Evolutionary conservation across 805 yeast genomes (phyloP), one percentile per base, ranked within the genome.

Genomic region (Alloascoidea africana): DNA sequence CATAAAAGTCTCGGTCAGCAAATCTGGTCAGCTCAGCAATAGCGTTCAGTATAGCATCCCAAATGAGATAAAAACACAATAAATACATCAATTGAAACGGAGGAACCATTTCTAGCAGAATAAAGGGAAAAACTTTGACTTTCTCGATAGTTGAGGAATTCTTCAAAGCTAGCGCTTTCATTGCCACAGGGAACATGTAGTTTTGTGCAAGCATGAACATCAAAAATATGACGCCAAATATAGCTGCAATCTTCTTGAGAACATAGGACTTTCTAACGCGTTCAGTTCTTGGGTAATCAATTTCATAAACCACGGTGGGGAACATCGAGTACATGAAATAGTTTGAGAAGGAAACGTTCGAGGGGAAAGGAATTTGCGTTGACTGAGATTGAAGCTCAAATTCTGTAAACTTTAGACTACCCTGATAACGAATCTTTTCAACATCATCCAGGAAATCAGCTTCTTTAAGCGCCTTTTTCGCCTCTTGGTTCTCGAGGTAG

Each of bases 31-130:
- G 61, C 54, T 91, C 98, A 0, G 95, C 97, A 47, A 93, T 70
- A 16, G 82, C 79, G 51, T 87, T 89, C 48, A 87, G 62, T 37
- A 89, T 89, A 4, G 89, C 78, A 50, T 91, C 97, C 98, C 98
- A 93, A 44, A 93, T 91, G 43, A 91, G 62, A 53, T 82, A 87
- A 58, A 87, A 91, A 0, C 72, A 76, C 41, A 91, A 59, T 38
- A 91, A 48, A 53, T 86, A 89, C 55, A 80, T 70, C 39, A 76
- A 54, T 27, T 83, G 59, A 53, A 91, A 84, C 15, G 87, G 79
- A 14, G 94, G 93, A 23, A 84, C 71, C 48, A 85, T 61, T 48
- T 85, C 93, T 17, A 82, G 47, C 18, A 83, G 49, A 6, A 83
- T 60, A 39, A 73, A 57, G 6, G 84, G 76, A 47, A 72, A 83